phyloP scores from a whole-genome alignment of 169 alveolate species.

The Plasmodium yoelii region DNA sequence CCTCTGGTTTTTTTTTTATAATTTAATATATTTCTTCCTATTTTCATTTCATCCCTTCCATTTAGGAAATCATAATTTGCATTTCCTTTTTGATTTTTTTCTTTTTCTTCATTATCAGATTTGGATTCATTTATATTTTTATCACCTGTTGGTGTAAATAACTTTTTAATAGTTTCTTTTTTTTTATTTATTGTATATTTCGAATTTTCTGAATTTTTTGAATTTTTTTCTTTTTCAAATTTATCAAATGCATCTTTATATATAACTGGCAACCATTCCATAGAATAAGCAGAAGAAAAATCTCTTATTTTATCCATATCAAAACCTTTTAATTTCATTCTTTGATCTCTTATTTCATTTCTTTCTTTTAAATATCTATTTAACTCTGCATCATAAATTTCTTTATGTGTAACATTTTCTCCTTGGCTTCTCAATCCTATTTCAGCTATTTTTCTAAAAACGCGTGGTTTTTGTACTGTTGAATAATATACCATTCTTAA shows the following conservation, averaged over 20 bases:
- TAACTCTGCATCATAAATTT: slow-evolving; percentile 83
- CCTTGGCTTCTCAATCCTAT: slow-evolving; percentile 78
- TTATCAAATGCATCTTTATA: slow-evolving; percentile 81
- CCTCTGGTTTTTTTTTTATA: slow-evolving; percentile 34
- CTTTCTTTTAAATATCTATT: slow-evolving; percentile 72
- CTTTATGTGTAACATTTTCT: slow-evolving; percentile 83
- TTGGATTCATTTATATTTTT: neutral
- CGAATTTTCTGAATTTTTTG: slow-evolving; percentile 2
- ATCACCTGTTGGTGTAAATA: slow-evolving; percentile 11
- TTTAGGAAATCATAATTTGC: slow-evolving; percentile 3
- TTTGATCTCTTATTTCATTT: slow-evolving; percentile 77
- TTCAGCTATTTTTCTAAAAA: slow-evolving; percentile 78
- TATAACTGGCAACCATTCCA: slow-evolving; percentile 86
- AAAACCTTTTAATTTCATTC: slow-evolving; percentile 78
- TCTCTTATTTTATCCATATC: slow-evolving; percentile 85
- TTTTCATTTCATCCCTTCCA: slow-evolving; percentile 31
- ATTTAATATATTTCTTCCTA: slow-evolving; percentile 46
- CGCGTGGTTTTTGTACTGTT: slow-evolving; percentile 80
- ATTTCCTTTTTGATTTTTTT: neutral
- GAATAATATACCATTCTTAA: slow-evolving; percentile 83
- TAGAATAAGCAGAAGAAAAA: slow-evolving; percentile 82
- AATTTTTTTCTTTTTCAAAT: slow-evolving; percentile 43
- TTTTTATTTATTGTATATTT: slow-evolving; percentile 14
- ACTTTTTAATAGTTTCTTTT: slow-evolving; percentile 33
- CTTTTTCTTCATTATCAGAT: neutral